Conservation (phyloP, 441 rosid species). For the Adansonia madagascariensis region DNA sequence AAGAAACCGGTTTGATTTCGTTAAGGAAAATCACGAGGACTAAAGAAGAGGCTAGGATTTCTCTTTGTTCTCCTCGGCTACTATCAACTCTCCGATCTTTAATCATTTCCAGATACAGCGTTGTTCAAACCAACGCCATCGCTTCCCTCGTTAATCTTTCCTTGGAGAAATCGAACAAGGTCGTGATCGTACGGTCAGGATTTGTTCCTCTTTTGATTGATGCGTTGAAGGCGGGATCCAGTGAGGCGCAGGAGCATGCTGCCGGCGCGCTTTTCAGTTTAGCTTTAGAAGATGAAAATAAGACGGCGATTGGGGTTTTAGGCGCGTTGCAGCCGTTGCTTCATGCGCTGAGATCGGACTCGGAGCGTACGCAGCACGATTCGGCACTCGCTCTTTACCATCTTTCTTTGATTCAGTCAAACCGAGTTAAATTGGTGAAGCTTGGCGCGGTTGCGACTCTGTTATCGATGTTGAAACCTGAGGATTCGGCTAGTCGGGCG, state of each 20-base stretch:
- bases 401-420: conserved; percentile 48
- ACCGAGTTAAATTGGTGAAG: conserved; percentile 49
- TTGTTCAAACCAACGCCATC: conserved; percentile 55
- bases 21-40: conserved; percentile 50
- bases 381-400: conserved; percentile 62
- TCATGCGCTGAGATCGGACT: conserved; percentile 51
- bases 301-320: conserved; percentile 61
- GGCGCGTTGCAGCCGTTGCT: conserved; percentile 68
- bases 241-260: conserved; percentile 63
- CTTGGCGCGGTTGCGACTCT: conserved; percentile 50
- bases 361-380: conserved; percentile 50
- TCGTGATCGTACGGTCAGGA: conserved; percentile 60
- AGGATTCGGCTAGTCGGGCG: conserved; percentile 41
- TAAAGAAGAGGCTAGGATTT: conserved; percentile 43
- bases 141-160: conserved; percentile 68
- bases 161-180: conserved; percentile 53
- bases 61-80: conserved; percentile 49
- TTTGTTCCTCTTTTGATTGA: conserved; percentile 53
- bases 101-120: conserved; percentile 48
- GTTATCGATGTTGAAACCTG: conserved; percentile 44
- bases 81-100: conserved; percentile 44
- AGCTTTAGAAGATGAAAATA: conserved; percentile 62
- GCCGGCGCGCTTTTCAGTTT: conserved; percentile 59
- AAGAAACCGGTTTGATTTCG: conserved; percentile 50
- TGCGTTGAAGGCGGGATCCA: conserved; percentile 50